phyloP scores from a whole-genome alignment of 306 rosid genomes.

The Mimosa bimucronata region DNA sequence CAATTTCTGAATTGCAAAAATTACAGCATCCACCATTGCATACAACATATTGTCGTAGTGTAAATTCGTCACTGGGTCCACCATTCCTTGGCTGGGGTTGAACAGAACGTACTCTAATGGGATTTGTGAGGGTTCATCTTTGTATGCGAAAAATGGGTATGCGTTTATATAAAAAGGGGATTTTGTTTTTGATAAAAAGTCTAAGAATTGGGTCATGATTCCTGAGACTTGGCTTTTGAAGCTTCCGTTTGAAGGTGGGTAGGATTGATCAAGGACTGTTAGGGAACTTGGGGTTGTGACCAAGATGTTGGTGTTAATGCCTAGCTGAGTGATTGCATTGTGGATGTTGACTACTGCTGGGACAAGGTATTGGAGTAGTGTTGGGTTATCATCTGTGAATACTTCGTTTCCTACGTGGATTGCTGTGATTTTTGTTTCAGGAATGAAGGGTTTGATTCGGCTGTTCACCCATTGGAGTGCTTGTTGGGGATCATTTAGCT shows the following conservation, averaged over 20 bases:
- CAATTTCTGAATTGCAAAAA: conserved; percentile 70
- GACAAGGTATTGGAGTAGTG: conserved; percentile 60
- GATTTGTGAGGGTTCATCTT: conserved; percentile 58
- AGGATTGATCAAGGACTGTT: conserved; percentile 77
- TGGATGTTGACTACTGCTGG: conserved; percentile 85
- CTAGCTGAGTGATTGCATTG: conserved; percentile 60
- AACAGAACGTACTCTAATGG: conserved; percentile 74
- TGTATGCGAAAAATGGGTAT: conserved; percentile 88
- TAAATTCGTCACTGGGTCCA: conserved; percentile 73
- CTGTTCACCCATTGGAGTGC: conserved; percentile 83
- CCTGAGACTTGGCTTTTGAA: conserved; percentile 67
- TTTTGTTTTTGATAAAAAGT: conserved; percentile 68
- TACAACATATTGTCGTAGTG: conserved; percentile 92
- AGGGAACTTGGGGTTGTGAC: conserved; percentile 82
- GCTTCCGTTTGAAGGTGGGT: conserved; percentile 90
- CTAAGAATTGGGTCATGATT: conserved; percentile 63
- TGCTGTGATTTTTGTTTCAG: conserved; percentile 75
- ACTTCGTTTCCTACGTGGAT: conserved; percentile 94
- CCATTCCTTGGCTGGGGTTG: conserved; percentile 68
- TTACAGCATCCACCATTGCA: conserved; percentile 89
- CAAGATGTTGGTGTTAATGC: conserved; percentile 57
- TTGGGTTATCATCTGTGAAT: conserved; percentile 58
- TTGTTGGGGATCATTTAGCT: conserved; percentile 71
- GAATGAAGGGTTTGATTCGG: conserved; percentile 80
- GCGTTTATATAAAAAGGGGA: conserved; percentile 98